Evolutionary conservation across 1,284 basidiomycete genomes (phyloP).

Genomic region (Macrocybe sp.): DNA sequence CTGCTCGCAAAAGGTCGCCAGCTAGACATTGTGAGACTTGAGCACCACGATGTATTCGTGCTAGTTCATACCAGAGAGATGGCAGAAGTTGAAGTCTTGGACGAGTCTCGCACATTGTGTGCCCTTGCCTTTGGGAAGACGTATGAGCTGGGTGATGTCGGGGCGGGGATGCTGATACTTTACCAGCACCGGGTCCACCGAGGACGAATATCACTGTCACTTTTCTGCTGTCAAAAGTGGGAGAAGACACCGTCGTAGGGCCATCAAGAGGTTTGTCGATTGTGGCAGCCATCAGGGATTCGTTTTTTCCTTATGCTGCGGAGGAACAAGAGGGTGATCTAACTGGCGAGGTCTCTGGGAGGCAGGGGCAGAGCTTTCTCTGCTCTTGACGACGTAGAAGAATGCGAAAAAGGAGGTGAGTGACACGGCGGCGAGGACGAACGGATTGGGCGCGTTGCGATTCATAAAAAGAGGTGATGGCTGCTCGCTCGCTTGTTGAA

Average conservation of each 20-base stretch:
- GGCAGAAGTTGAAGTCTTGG: conserved; percentile 86
- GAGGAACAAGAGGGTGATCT: conserved; percentile 63
- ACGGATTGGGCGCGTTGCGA: conserved; percentile 51
- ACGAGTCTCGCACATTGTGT: conserved; percentile 92
- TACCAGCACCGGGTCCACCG: conserved; percentile 94
- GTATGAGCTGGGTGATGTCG: conserved; percentile 7
- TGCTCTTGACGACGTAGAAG: conserved; percentile 46
- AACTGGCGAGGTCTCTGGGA: conserved; percentile 57
- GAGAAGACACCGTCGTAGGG: conserved; percentile 37
- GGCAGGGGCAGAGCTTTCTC: conserved; percentile 55
- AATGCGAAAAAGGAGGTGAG: conserved; percentile 54
- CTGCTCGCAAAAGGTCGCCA: conserved; percentile 93
- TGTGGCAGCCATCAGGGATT: conserved; percentile 34
- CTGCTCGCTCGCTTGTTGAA: neutral
- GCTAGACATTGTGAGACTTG: conserved; percentile 42
- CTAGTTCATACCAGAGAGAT: conserved; percentile 75
- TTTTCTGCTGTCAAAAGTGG: conserved; percentile 55
- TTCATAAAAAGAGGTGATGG: conserved; percentile 2
- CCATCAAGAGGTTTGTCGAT: conserved; percentile 32
- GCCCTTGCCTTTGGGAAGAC: conserved; percentile 74
- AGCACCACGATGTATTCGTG: neutral
- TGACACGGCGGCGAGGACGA: conserved; percentile 52
- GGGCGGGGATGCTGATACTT: conserved; percentile 5
- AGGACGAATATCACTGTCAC: conserved; percentile 94
- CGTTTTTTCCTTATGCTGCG: conserved; percentile 39